A percentile compares a stretch with the other conserved stretches of the same genome.
phyloP scores from a whole-genome alignment of 2,329 filamentous ascomycete genomes.

The Fusarium pseudoanthophilum region DNA sequence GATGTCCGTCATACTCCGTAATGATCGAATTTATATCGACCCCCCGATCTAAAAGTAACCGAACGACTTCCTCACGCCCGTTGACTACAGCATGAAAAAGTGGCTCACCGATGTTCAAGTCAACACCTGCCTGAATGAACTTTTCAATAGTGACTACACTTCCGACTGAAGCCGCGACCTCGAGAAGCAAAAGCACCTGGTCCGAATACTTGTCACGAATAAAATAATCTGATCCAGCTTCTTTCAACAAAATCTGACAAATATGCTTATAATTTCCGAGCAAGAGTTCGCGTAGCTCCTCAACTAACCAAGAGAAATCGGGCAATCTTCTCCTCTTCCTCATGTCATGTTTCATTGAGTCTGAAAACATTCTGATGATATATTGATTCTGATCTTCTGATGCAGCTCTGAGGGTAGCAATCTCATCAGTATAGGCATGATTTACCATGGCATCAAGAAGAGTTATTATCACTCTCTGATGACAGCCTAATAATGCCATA shows the following conservation, averaged over 20 bases:
- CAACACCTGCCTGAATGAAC: background rate
- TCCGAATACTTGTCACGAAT: too few relatives aligned
- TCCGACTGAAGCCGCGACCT: background rate
- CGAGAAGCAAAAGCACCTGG: accelerated
- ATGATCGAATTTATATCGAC: too few relatives aligned
- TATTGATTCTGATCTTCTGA: background rate
- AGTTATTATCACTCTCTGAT: background rate
- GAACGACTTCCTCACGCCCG: background rate
- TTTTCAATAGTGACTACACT: background rate
- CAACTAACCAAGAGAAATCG: too few relatives aligned
- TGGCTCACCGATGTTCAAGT: accelerated
- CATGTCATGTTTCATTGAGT: too few relatives aligned
- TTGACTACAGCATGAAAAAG: accelerated
- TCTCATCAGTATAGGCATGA: background rate
- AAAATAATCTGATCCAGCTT: background rate
- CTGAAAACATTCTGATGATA: background rate
- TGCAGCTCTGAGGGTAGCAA: background rate
- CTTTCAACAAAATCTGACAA: background rate
- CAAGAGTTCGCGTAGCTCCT: background rate
- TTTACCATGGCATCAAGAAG: background rate
- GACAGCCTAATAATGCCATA: background rate
- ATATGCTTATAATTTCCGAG: background rate
- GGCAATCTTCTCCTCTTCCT: accelerated
- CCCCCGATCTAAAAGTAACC: too few relatives aligned
- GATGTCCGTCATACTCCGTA: too few relatives aligned